These are phyloP conservation scores for Fusarium phyllophilum DNA, from an alignment of 2,329 filamentous ascomycete species.

Conservation along the genomic window DNA sequence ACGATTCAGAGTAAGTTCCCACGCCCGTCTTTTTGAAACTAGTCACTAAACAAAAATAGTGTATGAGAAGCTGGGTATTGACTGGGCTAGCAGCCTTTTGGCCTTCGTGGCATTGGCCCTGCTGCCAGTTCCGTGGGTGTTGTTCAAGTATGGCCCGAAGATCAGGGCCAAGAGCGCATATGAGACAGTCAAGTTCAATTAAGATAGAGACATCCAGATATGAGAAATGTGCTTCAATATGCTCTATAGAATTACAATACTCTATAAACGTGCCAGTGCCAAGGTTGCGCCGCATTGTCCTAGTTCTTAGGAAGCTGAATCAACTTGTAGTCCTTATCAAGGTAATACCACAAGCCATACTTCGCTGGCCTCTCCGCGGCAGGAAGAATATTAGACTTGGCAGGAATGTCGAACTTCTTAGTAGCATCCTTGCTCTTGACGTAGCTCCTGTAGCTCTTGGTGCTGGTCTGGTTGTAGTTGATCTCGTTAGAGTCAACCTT, in stretches of 20 bases:
- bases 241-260: not conserved
- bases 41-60: constrained; percentile 41
- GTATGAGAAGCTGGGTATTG: constrained; percentile 56
- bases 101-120: constrained; percentile 59
- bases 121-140: constrained; percentile 62
- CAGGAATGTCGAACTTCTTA: constrained; percentile 46
- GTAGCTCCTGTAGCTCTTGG: constrained; percentile 47
- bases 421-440: constrained; percentile 47
- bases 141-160: constrained; percentile 59
- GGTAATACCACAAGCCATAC: constrained; percentile 53
- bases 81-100: constrained; percentile 59
- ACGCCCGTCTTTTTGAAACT: accelerated
- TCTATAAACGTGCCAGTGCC: not conserved
- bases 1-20: constrained; percentile 62
- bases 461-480: constrained; percentile 54
- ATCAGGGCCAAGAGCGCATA: constrained; percentile 36
- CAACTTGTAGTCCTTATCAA: constrained; percentile 48
- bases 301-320: constrained; percentile 40
- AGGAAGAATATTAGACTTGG: constrained; percentile 43
- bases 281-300: constrained; percentile 29
- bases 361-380: constrained; percentile 46
- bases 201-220: not conserved
- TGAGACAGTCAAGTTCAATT: constrained; percentile 11
- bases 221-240: not conserved
- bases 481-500: constrained; percentile 51